Conservation (phyloP, 139 green algal species). For the Eudorina sp. region DNA sequence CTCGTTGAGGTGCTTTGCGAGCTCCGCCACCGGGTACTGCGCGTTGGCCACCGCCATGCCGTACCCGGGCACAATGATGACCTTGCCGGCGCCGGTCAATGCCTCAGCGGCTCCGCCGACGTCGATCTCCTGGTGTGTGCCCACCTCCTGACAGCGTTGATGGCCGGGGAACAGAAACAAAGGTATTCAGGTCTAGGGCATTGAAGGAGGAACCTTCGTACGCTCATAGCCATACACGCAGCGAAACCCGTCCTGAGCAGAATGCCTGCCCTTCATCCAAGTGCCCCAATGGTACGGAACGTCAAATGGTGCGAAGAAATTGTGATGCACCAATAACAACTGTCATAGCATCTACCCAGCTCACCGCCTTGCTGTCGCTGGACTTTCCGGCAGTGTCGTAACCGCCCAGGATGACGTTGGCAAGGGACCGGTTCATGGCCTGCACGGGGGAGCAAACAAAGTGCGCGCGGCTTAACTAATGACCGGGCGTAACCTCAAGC, state of each 20-base stretch:
- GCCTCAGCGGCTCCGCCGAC: slow-evolving; percentile 52
- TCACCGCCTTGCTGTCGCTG: not conserved
- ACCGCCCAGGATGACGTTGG: slow-evolving; percentile 91
- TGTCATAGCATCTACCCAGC: not conserved
- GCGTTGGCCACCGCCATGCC: slow-evolving; percentile 89
- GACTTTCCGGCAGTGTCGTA: slow-evolving; percentile 67
- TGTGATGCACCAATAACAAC: not conserved
- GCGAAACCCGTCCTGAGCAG: too few species aligned
- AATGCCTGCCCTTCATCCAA: too few species aligned
- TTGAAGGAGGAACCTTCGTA: too few species aligned
- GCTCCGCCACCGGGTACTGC: slow-evolving; percentile 79
- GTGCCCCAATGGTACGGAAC: too few species aligned
- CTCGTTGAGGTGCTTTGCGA: slow-evolving; percentile 53
- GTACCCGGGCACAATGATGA: slow-evolving; percentile 93
- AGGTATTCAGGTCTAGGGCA: too few species aligned
- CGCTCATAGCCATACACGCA: too few species aligned
- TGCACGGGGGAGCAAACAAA: not conserved
- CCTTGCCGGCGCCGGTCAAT: slow-evolving; percentile 67
- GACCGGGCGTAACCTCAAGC: not conserved
- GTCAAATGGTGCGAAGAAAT: too few species aligned
- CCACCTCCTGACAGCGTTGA: not conserved
- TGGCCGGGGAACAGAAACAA: too few species aligned
- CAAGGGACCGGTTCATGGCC: slow-evolving; percentile 91
- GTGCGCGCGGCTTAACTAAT: not conserved
- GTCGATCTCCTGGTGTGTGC: slow-evolving; percentile 72